Base-by-base conservation (phyloP, 2,329 filamentous ascomycete genomes). In the Fusarium guadeloupense region DNA sequence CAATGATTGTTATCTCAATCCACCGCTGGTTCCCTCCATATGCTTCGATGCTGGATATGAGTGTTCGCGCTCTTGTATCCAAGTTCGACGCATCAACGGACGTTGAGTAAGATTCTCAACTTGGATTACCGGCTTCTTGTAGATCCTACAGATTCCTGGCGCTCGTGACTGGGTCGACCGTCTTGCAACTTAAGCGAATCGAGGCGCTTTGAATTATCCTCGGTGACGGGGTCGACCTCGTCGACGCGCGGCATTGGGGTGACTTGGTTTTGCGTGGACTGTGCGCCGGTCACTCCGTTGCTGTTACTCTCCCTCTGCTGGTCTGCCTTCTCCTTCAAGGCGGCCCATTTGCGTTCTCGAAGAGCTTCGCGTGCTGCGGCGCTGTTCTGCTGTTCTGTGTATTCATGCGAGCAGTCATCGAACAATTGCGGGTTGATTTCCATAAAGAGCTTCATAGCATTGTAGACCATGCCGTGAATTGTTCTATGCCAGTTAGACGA, bases 381-480 rank as follows among this genome's bases (percentile, higher is more conserved):
- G 62, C 87, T 95, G 77, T 96, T 96, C 77, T 98, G 94, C 71
- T 95, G 90, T 76, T 98, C 94, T 6, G 93, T 96, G 77, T 99
- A 99, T 64, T 98, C 93, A 72, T 97, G 94, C 30, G 95, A 97
- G 78, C 95, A 99, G 74, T 99, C 95, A 69, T 99, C 95, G 71
- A 99, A 99, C 19, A 99, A 85, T 75, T 97, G 93, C 9, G 95
- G 95, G 75, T 98, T 98, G 72, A 99, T 97, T 76, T 99, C 95
- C 95, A 99, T 99, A 77, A 99, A 99, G 31, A 99, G 85, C 76
- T 99, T 99, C 95, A 99, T 98, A 53, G 95, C 95, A 72, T 98
- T 99, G 77, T 98, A 98, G 10, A 99, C 95, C 94, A 99, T 98
- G 74, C 95, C 95, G 73, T 99, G 95, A 67, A 99, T 99, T 8